Base-by-base conservation (phyloP, 2,329 filamentous ascomycete genomes). In the Epichloe festucae region DNA sequence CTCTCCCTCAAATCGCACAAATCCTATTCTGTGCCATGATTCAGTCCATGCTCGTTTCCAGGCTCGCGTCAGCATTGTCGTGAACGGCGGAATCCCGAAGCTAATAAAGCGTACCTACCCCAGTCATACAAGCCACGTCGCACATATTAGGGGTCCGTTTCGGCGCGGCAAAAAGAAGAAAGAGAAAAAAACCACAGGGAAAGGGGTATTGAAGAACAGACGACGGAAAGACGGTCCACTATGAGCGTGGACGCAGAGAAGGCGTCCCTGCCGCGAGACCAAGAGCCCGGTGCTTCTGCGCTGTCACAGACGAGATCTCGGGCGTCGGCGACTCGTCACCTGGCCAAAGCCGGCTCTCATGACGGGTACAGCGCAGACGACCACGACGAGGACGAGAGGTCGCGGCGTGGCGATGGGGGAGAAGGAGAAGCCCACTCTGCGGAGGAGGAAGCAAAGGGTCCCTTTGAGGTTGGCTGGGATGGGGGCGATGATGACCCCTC, bases 381-480 rank as follows among this genome's bases (percentile, higher is more conserved):
- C 49, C 53, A 62, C 7, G 52, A 42, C 46, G 39, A 39, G 8
- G 45, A 31, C 12, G 17, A 46, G 6, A 21, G n/a, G 50, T 12
- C 23, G 34, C 36, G 55, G 57, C 19, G 53, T 50, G 57, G 51
- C 6, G 56, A 57, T 3, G 49, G 48, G 46, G 46, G 35, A 19
- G 5, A 17, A 8, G 5, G 17, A 14, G 40, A 36, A 27, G 19
- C 40, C 3, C 42, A 27, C 11, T 27, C 47, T n/a, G 23, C 49
- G 4, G 48, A 31, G 4, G 48, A 31, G 23, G 34, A 35, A 8
- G 66, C 67, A 12, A 70, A 67, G 50, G 72, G 77, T 48, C 68
- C 70, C 0, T 90, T 80, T 59, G 77, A 88, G 55, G 89, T 97
- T 19, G 67, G 67, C 6, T 96, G 86, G 78, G 85, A 91, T 40